Conservation (phyloP, 805 yeast species). For the Kodamaea kaohsiungensis region DNA sequence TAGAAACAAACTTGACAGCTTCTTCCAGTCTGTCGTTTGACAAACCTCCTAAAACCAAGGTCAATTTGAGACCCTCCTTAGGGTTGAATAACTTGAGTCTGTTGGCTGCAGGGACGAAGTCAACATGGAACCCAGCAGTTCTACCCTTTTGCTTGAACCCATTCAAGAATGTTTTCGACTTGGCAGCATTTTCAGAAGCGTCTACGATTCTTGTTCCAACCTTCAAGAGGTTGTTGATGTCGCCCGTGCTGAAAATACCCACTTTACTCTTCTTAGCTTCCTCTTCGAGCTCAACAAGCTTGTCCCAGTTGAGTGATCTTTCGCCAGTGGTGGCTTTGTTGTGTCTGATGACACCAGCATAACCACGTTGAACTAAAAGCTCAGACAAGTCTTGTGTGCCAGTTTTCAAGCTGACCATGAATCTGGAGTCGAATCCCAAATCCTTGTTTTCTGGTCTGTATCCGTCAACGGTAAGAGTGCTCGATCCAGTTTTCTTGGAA, state of each 20-base stretch:
- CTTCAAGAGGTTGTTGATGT: conserved; percentile 48
- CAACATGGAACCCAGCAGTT: conserved; percentile 66
- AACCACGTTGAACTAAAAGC: conserved; percentile 61
- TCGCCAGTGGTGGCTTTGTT: conserved; percentile 68
- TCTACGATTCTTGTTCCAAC: conserved; percentile 67
- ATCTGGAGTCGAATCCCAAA: conserved; percentile 65
- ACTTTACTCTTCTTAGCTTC: conserved; percentile 54
- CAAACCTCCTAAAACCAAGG: conserved; percentile 77
- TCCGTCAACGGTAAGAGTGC: conserved; percentile 62
- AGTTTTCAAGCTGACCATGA: conserved; percentile 58
- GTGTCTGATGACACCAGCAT: conserved; percentile 77
- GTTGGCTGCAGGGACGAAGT: conserved; percentile 66
- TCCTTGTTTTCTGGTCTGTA: conserved; percentile 54
- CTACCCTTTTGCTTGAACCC: conserved; percentile 66
- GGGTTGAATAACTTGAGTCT: conserved; percentile 69
- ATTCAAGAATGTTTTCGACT: conserved; percentile 73
- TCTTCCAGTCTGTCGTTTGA: conserved; percentile 42
- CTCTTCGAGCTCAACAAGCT: conserved; percentile 66
- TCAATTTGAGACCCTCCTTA: conserved; percentile 67
- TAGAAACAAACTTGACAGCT: conserved; percentile 55
- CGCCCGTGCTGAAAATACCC: conserved; percentile 57
- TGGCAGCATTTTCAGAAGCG: conserved; percentile 71
- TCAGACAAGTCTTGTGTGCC: conserved; percentile 63
- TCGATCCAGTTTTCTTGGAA: conserved; percentile 55
- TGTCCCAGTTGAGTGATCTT: conserved; percentile 77